A percentile compares a stretch with the other conserved stretches of the same genome.
These are phyloP conservation scores for Quercus tomentella DNA, from an alignment of 331 rosid genomes.

Conservation along the genomic window DNA sequence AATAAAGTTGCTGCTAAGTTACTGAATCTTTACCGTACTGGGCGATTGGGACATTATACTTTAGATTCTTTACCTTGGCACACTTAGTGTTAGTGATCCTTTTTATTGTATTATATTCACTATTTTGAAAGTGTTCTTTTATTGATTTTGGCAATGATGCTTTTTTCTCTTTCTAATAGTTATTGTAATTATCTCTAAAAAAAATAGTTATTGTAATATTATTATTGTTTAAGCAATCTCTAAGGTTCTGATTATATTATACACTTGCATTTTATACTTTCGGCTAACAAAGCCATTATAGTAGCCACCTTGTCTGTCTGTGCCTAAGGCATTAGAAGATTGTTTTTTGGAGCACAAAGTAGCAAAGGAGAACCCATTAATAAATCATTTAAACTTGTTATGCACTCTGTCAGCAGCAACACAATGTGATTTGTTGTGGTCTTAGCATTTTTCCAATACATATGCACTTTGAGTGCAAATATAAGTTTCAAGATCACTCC, in stretches of 20 bases:
- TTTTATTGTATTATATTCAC: not conserved
- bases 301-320: no score
- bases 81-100: not conserved
- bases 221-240: not conserved
- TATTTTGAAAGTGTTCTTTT: not conserved
- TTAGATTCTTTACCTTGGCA: conserved; percentile 43
- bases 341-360: no score
- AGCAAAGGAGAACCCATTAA: no score
- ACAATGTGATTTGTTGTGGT: no score
- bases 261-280: not conserved
- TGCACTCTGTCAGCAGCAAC: no score
- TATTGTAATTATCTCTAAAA: not conserved
- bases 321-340: no score
- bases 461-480: no score
- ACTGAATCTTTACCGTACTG: conserved; percentile 75
- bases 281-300: no score
- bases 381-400: no score
- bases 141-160: not conserved
- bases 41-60: conserved; percentile 74
- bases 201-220: not conserved
- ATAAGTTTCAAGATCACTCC: no score
- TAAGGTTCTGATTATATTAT: not conserved
- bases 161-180: not conserved
- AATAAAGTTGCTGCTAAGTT: conserved; percentile 55
- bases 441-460: no score